Evolutionary conservation across 148 eudicot species (phyloP).

Genomic region (Rheum nobile): DNA sequence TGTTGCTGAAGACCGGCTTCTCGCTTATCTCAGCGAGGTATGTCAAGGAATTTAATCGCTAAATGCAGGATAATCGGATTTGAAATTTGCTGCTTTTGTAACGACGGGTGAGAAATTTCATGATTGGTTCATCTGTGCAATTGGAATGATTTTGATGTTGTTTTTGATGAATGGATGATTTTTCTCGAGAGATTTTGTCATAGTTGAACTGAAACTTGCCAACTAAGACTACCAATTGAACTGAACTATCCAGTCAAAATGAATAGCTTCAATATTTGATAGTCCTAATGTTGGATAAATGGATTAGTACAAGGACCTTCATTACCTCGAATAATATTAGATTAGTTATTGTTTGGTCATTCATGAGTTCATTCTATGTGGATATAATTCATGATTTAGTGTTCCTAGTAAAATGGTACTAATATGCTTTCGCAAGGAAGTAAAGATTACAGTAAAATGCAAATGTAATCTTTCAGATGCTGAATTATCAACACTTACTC

Average conservation of each 20-base stretch:
- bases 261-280: not conserved
- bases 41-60: not conserved
- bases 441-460: not conserved
- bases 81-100: not conserved
- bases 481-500: not conserved
- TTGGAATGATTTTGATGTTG: not conserved
- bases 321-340: not conserved
- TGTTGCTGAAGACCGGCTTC: constrained; percentile 67
- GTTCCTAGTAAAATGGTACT: too few relatives aligned
- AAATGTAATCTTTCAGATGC: not conserved
- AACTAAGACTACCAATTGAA: not conserved
- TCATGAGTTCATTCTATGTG: not conserved
- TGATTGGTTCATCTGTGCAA: not conserved
- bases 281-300: not conserved
- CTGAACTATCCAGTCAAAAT: not conserved
- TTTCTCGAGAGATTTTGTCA: not conserved
- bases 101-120: not conserved
- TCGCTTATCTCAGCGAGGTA: constrained; percentile 79
- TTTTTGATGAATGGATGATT: not conserved
- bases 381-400: not conserved
- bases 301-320: not conserved
- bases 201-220: not conserved
- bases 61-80: not conserved
- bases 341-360: not conserved
- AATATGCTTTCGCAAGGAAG: not conserved